Conservation (phyloP, 129 eudicot species). For the Arctium lappa region DNA sequence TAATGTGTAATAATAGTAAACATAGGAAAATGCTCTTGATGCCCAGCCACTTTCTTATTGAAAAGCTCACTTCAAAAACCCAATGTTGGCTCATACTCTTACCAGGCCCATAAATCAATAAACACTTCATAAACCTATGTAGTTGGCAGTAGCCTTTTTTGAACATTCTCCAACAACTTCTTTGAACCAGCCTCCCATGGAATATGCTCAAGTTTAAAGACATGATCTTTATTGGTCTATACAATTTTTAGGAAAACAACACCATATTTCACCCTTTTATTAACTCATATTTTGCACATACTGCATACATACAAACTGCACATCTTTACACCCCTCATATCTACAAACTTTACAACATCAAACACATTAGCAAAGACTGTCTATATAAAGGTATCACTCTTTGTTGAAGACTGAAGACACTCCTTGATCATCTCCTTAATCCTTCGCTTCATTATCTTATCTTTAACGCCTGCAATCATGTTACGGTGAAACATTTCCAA, state of each 20-base stretch:
- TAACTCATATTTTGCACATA: not conserved
- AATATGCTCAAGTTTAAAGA: not conserved
- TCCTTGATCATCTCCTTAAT: slow-evolving; percentile 64
- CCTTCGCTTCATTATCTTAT: slow-evolving; percentile 68
- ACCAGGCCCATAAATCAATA: not conserved
- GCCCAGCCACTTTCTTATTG: not conserved
- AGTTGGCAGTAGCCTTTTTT: not conserved
- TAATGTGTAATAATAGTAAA: no score
- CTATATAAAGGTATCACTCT: not conserved
- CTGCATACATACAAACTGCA: not conserved
- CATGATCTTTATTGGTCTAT: not conserved
- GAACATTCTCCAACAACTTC: not conserved
- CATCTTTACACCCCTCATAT: not conserved
- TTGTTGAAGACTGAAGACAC: slow-evolving; percentile 41
- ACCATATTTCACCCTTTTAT: not conserved
- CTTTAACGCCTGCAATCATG: slow-evolving; percentile 77
- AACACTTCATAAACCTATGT: not conserved
- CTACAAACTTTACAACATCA: not conserved
- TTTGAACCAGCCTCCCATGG: not conserved
- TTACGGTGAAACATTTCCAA: slow-evolving; percentile 70
- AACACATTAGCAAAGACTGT: not conserved
- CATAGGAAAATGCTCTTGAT: not conserved
- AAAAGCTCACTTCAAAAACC: not conserved
- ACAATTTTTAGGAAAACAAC: not conserved
- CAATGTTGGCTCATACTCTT: no score